Conservation (phyloP, 179 eudicot species). For the Corrigiola litoralis region DNA sequence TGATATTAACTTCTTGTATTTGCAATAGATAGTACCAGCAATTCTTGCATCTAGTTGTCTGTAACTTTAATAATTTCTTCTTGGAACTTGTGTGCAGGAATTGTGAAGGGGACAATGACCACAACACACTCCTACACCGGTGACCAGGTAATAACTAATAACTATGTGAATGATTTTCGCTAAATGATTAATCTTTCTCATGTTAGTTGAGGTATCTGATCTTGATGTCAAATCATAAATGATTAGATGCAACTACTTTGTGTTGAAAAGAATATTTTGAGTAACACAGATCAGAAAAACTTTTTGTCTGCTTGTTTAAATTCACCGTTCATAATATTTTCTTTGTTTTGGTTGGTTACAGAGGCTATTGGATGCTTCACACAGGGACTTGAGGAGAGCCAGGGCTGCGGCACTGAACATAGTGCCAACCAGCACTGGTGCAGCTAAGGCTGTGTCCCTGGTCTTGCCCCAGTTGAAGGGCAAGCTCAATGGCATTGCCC, state of each 20-base stretch:
- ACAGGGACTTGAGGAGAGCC: slow-evolving; percentile 96
- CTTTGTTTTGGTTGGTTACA: slow-evolving; percentile 20
- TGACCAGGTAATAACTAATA: slow-evolving; percentile 58
- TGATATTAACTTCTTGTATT: not conserved
- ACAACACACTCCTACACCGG: slow-evolving; percentile 99
- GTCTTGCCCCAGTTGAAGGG: slow-evolving; percentile 98
- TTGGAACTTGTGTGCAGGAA: slow-evolving; percentile 48
- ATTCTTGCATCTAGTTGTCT: not conserved
- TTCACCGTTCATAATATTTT: not conserved
- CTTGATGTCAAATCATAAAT: too few species aligned
- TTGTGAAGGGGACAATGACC: slow-evolving; percentile 99
- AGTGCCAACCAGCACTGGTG: slow-evolving; percentile 98
- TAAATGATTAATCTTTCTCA: not conserved
- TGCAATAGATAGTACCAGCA: not conserved
- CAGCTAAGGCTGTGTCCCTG: slow-evolving; percentile 95
- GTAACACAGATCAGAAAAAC: not conserved
- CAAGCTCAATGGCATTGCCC: slow-evolving; percentile 98
- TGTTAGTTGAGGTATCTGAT: too few species aligned
- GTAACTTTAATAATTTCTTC: not conserved
- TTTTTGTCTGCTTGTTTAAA: not conserved
- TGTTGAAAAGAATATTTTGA: too few species aligned
- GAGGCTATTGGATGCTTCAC: slow-evolving; percentile 96
- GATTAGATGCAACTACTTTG: too few species aligned
- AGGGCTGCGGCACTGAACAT: slow-evolving; percentile 98
- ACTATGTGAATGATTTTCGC: not conserved